A percentile compares a stretch with the other conserved stretches of the same genome.
Evolutionary conservation across 306 rosid genomes (phyloP).

Genomic region (Quillaja saponaria): DNA sequence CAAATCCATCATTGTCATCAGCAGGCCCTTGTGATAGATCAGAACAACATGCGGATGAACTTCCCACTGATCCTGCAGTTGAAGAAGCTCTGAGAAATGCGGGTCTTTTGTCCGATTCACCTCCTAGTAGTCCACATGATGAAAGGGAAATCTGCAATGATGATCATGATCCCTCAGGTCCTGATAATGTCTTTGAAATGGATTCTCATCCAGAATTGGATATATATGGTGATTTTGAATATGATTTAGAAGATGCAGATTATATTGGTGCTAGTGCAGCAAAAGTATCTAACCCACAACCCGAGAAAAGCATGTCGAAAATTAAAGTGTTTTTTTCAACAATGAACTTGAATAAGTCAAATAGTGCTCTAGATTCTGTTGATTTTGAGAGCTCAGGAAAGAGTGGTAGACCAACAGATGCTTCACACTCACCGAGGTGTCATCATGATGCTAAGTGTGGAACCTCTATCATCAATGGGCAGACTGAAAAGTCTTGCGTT

Average conservation of each 20-base stretch:
- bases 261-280: conserved; percentile 64
- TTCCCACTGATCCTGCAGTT: conserved; percentile 52
- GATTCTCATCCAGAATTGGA: conserved; percentile 76
- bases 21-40: conserved; percentile 40
- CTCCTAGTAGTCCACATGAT: conserved; percentile 70
- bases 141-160: conserved; percentile 39
- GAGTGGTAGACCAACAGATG: conserved; percentile 42
- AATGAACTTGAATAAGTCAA: conserved; percentile 46
- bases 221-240: conserved; percentile 95
- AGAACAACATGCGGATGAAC: conserved; percentile 43
- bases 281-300: conserved; percentile 48
- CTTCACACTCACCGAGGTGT: conserved; percentile 43
- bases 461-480: conserved; percentile 36
- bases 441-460: conserved; percentile 29
- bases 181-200: conserved; percentile 68
- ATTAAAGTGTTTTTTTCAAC: conserved; percentile 86
- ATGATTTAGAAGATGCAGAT: conserved; percentile 88
- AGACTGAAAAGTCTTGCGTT: conserved; percentile 47
- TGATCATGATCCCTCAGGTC: conserved; percentile 48
- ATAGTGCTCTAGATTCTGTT: conserved; percentile 35
- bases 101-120: conserved; percentile 86
- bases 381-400: conserved; percentile 38
- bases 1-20: conserved; percentile 35
- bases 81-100: conserved; percentile 86
- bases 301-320: conserved; percentile 64